These are phyloP conservation scores for Mycena vulgaris DNA, from an alignment of 768 basidiomycete species.

Conservation along the genomic window DNA sequence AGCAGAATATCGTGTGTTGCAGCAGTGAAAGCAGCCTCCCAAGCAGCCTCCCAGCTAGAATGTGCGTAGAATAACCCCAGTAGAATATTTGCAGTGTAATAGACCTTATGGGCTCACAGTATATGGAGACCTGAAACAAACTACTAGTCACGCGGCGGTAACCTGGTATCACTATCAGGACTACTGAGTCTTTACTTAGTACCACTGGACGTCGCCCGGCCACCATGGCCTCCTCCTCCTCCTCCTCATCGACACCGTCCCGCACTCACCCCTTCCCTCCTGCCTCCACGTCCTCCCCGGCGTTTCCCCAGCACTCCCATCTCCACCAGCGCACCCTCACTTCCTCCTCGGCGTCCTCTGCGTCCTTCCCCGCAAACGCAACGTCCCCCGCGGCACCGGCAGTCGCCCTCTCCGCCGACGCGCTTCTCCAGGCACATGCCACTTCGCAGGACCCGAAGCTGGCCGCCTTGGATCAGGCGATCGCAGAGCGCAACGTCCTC, in stretches of 20 bases:
- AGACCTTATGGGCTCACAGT: no score
- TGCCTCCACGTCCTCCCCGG: slow-evolving; percentile 42
- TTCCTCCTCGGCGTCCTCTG: slow-evolving; percentile 48
- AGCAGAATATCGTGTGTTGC: no score
- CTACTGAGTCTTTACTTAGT: no score
- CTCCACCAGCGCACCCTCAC: slow-evolving; percentile 41
- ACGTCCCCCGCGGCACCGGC: slow-evolving; percentile 46
- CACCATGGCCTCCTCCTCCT: not conserved
- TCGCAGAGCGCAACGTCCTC: slow-evolving; percentile 86
- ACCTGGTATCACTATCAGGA: no score
- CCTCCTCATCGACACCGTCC: slow-evolving; percentile 32
- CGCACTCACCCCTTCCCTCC: slow-evolving; percentile 26
- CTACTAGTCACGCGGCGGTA: no score
- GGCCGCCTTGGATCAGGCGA: slow-evolving; percentile 83
- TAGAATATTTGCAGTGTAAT: no score
- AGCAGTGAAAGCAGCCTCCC: no score
- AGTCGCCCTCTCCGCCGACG: slow-evolving; percentile 63
- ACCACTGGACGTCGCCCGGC: no score
- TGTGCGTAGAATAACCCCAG: no score
- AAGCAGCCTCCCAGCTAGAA: no score
- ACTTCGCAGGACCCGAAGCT: slow-evolving; percentile 66
- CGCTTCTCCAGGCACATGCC: slow-evolving; percentile 70
- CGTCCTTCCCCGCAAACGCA: slow-evolving; percentile 35
- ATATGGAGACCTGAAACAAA: no score
- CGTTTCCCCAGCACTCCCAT: slow-evolving; percentile 41